Conservation (phyloP, 208 protist species). For the Acanthamoeba culbertsoni region DNA sequence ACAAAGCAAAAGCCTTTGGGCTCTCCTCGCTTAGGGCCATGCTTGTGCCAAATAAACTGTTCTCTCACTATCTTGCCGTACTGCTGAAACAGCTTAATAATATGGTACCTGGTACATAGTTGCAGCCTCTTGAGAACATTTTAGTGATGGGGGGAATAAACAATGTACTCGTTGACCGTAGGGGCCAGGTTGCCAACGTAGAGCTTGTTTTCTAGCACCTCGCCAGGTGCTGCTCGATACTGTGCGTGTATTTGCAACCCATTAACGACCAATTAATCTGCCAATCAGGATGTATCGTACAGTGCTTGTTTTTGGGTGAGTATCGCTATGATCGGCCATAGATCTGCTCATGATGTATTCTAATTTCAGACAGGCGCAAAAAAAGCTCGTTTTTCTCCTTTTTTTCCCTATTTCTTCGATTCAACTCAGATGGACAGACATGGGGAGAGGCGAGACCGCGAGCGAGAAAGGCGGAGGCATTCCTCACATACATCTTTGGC, state of each 20-base stretch:
- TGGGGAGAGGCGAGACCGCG: not conserved
- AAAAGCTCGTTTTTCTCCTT: not conserved
- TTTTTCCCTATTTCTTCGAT: not conserved
- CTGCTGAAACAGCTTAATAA: slow-evolving; percentile 28
- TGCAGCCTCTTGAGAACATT: not conserved
- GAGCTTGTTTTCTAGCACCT: slow-evolving; percentile 21
- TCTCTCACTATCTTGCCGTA: slow-evolving; percentile 41
- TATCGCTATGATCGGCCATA: not conserved
- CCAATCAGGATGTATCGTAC: not conserved
- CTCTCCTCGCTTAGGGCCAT: slow-evolving; percentile 12
- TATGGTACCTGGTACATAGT: not conserved
- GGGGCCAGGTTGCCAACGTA: slow-evolving; percentile 39
- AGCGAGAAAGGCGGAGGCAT: not conserved
- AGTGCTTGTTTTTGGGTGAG: not conserved
- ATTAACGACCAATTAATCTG: not conserved
- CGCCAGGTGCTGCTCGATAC: not conserved
- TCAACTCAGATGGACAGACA: not conserved
- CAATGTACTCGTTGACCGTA: not conserved
- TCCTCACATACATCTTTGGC: not conserved
- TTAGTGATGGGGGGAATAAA: not conserved
- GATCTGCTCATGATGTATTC: not conserved
- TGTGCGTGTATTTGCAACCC: not conserved
- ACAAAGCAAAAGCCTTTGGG: slow-evolving; percentile 53
- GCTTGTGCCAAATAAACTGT: slow-evolving; percentile 56
- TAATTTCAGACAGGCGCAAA: not conserved